Evolutionary conservation across 768 basidiomycete genomes (phyloP).

Genomic region (Mycena epipterygia): DNA sequence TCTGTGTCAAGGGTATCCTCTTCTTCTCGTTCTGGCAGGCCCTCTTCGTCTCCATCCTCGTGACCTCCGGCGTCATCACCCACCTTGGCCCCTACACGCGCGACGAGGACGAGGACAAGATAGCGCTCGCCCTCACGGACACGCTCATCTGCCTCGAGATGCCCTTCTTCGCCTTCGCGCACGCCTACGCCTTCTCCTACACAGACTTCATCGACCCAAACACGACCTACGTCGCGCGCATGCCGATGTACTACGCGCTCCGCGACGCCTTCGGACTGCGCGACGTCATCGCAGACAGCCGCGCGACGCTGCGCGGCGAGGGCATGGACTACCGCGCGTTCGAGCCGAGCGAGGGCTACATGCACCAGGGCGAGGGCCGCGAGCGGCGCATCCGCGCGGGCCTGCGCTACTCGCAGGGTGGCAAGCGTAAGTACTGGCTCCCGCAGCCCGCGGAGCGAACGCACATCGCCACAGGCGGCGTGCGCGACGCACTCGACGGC

Average conservation of each 20-base stretch:
- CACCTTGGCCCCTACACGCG: constrained; percentile 91
- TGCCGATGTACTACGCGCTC: constrained; percentile 90
- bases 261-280: constrained; percentile 89
- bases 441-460: constrained; percentile 69
- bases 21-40: constrained; percentile 99
- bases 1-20: constrained; percentile 98
- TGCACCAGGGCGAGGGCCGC: constrained; percentile 91
- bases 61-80: constrained; percentile 82
- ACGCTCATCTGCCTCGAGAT: constrained; percentile 96
- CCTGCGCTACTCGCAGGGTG: constrained; percentile 91
- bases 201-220: constrained; percentile 82
- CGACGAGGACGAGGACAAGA: constrained; percentile 70
- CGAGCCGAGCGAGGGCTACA: constrained; percentile 93
- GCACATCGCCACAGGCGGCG: constrained; percentile 52
- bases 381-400: constrained; percentile 93
- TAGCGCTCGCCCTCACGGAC: constrained; percentile 92
- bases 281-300: constrained; percentile 90
- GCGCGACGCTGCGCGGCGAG: constrained; percentile 84
- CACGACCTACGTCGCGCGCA: constrained; percentile 81
- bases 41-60: constrained; percentile 88
- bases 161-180: constrained; percentile 96
- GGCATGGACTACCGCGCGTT: constrained; percentile 97
- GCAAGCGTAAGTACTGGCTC: constrained; percentile 95
- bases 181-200: constrained; percentile 95
- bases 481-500: constrained; percentile 57